Evolutionary conservation across 805 yeast genomes (phyloP), one percentile per base, ranked within the genome.

Genomic region (Myxozyma mucilagina): DNA sequence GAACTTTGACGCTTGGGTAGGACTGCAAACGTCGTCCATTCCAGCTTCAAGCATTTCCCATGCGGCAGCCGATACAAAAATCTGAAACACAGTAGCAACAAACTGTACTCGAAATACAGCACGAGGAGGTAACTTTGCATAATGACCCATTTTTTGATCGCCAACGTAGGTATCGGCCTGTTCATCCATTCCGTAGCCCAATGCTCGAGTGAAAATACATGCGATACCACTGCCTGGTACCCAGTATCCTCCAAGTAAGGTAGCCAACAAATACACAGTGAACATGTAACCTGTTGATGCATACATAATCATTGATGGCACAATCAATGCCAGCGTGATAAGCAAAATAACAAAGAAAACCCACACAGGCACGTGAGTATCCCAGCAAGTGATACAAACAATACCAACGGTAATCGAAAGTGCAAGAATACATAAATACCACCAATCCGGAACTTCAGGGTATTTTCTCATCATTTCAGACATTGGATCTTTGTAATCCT

Each of bases 161-260:
- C 34, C 76, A 39, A 83, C 76, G 69, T 79, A 84, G 53, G 79
- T 75, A 44, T 82, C 77, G 0, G 88, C 86, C 67, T 84, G 87
- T 13, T 71, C 71, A 51, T 80, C 80, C 47, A 84, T 77, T 65
- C 81, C 81, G 71, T 78, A 83, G 35, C 87, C 87, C 67, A 79
- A 79, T 6, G 86, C 81, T 72, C 84, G 84, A 74, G 83, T 79
- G 67, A 82, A 79, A 78, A 87, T 83, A 73, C 84, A 79, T 0
- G 88, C 87, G n/a, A 84, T 72, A 0, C 89, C 82, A 50, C 75
- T 73, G 1, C 84, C 88, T 2, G 89, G 89, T 11, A 82, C 76
- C 59, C 85, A 78, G 70, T 85, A 86, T 1, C 90, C 90, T 29
- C 83, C 82, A 47, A 86, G 78, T 62, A 86, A 74, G 68, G 86